Base-by-base conservation (phyloP, 2,329 filamentous ascomycete genomes). In the Fusarium armeniacum region DNA sequence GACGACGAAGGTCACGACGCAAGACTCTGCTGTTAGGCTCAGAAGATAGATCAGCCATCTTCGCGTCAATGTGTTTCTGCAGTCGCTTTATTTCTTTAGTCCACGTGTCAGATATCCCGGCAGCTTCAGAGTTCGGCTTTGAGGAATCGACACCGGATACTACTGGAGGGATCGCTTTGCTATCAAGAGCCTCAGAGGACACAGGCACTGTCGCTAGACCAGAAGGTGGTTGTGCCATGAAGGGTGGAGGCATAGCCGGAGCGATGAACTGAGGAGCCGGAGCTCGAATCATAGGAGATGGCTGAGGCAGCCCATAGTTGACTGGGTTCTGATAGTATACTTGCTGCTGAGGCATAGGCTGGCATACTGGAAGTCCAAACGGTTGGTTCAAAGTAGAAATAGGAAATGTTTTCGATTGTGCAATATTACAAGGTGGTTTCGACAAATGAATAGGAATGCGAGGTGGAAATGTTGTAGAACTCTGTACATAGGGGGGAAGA, bases 61-160 rank as follows among this genome's bases (percentile, higher is more conserved):
- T 75, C 3, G 58, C 51, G 26, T 79, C 73, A 18, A 80, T 72
- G 5, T 69, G 33, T 24, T 46, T 65, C 56, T 80, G 78, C 15
- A 80, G 67, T 10, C 54, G 52, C 30, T 73, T 69, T 20, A 80
- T 43, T 6, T 77, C 63, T 20, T 67, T 68, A 20, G 65, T 50
- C 53, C 67, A 63, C 3, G 58, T 50, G 2, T 55, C 67, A n/a
- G 72, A 61, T 16, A 3, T 4, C 8, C 33, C 28, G 15, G 13
- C 9, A 18, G 22, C 32, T 33, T 54, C 41, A 22, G 45, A 35
- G 46, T 18, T 36, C 12, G 45, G 33, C 9, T 55, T 41, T 24
- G 28, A 15, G 20, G 44, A 12, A 9, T 6, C 22, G 13, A 24
- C 30, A 10, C n/a, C 18, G 5, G 24, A 44, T 13, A 54, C 24